These are phyloP conservation scores for Fusarium coffeatum DNA, from an alignment of 2,329 filamentous ascomycete species.

Conservation along the genomic window DNA sequence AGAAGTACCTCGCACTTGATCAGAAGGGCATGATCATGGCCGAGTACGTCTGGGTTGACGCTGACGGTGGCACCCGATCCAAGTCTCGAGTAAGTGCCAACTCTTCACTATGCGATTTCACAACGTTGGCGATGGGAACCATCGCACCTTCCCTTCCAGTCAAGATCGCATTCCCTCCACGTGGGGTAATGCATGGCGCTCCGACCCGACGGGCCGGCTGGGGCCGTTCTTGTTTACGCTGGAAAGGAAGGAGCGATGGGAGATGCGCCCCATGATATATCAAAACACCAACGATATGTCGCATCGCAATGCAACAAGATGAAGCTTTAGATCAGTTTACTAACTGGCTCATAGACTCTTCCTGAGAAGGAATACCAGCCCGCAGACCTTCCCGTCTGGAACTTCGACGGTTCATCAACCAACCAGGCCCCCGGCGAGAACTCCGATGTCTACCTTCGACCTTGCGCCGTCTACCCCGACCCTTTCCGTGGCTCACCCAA, in stretches of 20 bases:
- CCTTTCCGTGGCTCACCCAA: slow-evolving; percentile 92
- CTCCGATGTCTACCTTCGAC: slow-evolving; percentile 96
- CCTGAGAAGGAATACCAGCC: slow-evolving; percentile 62
- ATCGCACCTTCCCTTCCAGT: slow-evolving; percentile 21
- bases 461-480: slow-evolving; percentile 88
- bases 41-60: slow-evolving; percentile 97
- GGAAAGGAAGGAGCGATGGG: background rate
- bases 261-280: background rate
- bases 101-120: slow-evolving; percentile 18
- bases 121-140: background rate
- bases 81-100: slow-evolving; percentile 87
- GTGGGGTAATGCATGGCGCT: slow-evolving; percentile 7
- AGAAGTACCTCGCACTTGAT: slow-evolving; percentile 91
- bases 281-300: background rate
- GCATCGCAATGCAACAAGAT: background rate
- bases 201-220: slow-evolving; percentile 10
- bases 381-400: slow-evolving; percentile 66
- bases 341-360: slow-evolving; percentile 57
- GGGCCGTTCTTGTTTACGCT: slow-evolving; percentile 13
- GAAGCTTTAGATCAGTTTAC: background rate
- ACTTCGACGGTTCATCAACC: slow-evolving; percentile 83
- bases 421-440: slow-evolving; percentile 93
- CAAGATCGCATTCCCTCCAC: slow-evolving; percentile 7
- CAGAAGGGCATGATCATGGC: slow-evolving; percentile 91
- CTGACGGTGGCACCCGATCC: slow-evolving; percentile 83